Base-by-base conservation (phyloP, 2,329 filamentous ascomycete species). In the Xylogone sp. region DNA sequence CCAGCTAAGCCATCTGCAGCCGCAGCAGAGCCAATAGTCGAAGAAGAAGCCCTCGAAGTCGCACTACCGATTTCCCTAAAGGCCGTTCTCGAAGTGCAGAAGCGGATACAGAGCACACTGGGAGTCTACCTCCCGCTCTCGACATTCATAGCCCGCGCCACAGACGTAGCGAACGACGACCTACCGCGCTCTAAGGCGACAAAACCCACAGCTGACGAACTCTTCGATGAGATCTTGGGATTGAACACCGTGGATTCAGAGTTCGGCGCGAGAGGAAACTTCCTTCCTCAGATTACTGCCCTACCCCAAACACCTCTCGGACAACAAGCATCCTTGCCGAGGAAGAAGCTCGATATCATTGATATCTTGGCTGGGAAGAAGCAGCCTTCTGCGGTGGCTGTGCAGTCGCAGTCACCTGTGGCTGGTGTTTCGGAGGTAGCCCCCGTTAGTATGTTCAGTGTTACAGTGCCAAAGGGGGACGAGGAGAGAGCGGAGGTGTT, bases 221-320 rank as follows among this genome's bases (percentile, higher is more conserved):
- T 99, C 12, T 97, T 97, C 72, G 85, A 97, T 66, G 84, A 93
- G 62, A 78, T 97, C 13, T 79, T 99, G 7, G 93, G 92, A 9
- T 73, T 91, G 19, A 72, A 80, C 65, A 73, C 69, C 56, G 62
- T 70, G 22, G 67, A 69, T 8, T 71, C 80, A 59, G 72, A 75
- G 52, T 75, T 80, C 52, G 75, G 71, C 45, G 76, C 81, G 65
- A 68, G 82, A 68, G 72, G 91, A 74, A 57, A 76, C 73, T 79
- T 96, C 79, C 67, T 81, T 9, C 91, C 92, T 1, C 83, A 90
- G 64, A 82, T 96, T 60, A 73, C 75, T 8, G 78, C 78, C 22
- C 66, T 90, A 16, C 73, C 81, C 39, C 57, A 61, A n/a, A n/a
- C n/a, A n/a, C n/a, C n/a, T n/a, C n/a, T n/a, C n/a, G n/a, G n/a